Percentiles rank a stretch among this genome's conserved stretches.
phyloP scores from a whole-genome alignment of 495 filamentous ascomycete species.

The Xylaria bambusicola region DNA sequence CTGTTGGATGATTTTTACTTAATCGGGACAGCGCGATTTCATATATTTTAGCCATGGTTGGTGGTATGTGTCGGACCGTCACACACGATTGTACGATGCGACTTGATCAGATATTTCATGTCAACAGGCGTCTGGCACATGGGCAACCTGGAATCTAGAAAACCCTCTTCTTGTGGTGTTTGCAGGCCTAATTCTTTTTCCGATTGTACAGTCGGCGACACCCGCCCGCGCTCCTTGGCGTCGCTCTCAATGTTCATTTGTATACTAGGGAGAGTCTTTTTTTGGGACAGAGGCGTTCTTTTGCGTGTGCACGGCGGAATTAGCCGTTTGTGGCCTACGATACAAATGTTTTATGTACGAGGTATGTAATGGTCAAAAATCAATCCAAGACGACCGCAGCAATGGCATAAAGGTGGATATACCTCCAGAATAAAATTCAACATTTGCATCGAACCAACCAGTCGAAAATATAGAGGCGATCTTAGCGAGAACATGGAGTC shows the following conservation, averaged over 20 bases:
- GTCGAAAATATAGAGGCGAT: neutral
- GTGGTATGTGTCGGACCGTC: slow-evolving; percentile 8
- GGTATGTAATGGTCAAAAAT: slow-evolving; percentile 12
- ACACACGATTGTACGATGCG: slow-evolving; percentile 17
- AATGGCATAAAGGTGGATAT: slow-evolving; percentile 16
- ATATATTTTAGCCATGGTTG: slow-evolving; percentile 9
- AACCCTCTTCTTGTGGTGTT: slow-evolving; percentile 24
- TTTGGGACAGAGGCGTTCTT: slow-evolving; percentile 6
- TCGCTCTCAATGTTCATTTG: slow-evolving; percentile 8
- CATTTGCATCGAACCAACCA: slow-evolving; percentile 9
- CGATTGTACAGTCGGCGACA: slow-evolving; percentile 5
- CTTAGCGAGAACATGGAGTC: neutral
- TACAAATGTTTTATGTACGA: slow-evolving; percentile 13
- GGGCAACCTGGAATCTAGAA: slow-evolving; percentile 21
- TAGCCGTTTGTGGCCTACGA: slow-evolving; percentile 1
- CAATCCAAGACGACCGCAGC: neutral
- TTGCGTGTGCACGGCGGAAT: neutral
- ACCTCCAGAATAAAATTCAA: slow-evolving; percentile 15
- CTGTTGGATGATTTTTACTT: slow-evolving; percentile 24
- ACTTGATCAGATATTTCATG: slow-evolving; percentile 17
- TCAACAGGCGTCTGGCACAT: slow-evolving; percentile 25
- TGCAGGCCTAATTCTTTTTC: slow-evolving; percentile 19
- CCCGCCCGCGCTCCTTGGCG: slow-evolving; percentile 3
- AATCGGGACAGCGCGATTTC: slow-evolving; percentile 11
- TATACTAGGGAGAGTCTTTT: slow-evolving; percentile 7